Base-by-base conservation (phyloP, 2,329 filamentous ascomycete genomes). In the Teratosphaeriaceae sp. region DNA sequence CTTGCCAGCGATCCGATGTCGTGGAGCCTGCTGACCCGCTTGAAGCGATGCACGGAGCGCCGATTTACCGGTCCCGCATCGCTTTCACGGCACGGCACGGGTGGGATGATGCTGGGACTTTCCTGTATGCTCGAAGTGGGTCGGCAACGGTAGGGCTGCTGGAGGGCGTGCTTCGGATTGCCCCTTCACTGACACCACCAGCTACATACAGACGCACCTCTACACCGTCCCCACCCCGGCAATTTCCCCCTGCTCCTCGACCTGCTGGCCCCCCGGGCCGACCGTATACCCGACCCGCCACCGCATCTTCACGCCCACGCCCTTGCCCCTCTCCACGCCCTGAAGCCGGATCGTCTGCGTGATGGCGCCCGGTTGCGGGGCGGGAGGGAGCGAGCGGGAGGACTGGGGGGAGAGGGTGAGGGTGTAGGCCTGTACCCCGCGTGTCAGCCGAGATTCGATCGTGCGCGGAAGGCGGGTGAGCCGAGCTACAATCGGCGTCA, bases 271-370 rank as follows among this genome's bases (percentile, higher is more conserved):
- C 51, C 73, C 61, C 58, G 82, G 78, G 2, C 67, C 73, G 11
- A 92, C 63, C 57, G 77, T 79, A 66, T 96, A 97, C 4, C 83
- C 79, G 20, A 86, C 80, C 56, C 87, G 86, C 86, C 89, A 98
- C 49, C 92, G 75, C 67, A 98, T 78, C 69, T 94, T 94, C 47
- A 94, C 82, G n/a, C 73, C 76, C 44, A 79, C 80, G 1, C 92
- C 92, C 59, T 84, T 85, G 33, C 79, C 73, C 49, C 68, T 69
- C 55, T 88, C 80, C 1, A 88, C 82, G 1, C 88, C 82, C 53
- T 87, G 80, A 20, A 97, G 72, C 36, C 82, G 72, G 49, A 96
- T 88, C 15, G 80, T 76, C 66, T 97, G 92, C 26, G 80, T 85
- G 40, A 98, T 82, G 21, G 88, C 89, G 56, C 77, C 78, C 61